Conservation (phyloP, 768 basidiomycete genomes). For the Psilocybe azurescens region DNA sequence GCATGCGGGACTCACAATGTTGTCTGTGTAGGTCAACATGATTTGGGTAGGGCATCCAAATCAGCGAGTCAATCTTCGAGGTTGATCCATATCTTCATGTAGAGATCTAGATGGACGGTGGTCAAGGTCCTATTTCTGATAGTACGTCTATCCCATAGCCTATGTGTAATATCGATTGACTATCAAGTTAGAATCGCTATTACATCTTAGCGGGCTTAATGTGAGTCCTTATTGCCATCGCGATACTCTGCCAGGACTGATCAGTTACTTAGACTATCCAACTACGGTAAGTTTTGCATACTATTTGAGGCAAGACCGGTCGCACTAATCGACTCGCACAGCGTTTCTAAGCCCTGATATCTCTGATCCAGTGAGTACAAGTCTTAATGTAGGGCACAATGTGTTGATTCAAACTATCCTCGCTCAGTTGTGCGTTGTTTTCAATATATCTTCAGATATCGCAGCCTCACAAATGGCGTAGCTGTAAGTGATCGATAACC, state of each 20-base stretch:
- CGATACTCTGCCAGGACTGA: too few relatives aligned
- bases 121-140: neutral
- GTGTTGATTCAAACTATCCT: too few relatives aligned
- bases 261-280: neutral
- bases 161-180: neutral
- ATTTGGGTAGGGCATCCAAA: neutral
- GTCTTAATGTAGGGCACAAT: neutral
- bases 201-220: neutral
- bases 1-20: neutral
- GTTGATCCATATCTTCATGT: neutral
- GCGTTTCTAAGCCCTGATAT: neutral
- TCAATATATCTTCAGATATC: neutral
- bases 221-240: neutral
- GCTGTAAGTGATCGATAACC: neutral
- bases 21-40: neutral
- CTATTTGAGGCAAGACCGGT: neutral
- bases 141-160: neutral
- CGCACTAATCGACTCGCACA: neutral
- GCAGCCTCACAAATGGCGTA: neutral
- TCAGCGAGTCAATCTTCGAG: neutral
- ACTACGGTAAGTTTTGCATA: neutral
- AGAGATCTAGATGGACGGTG: neutral
- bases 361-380: neutral
- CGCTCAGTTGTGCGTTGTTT: conserved; percentile 1
- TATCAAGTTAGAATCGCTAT: neutral